Evolutionary conservation across 768 basidiomycete genomes (phyloP).

Genomic region (Phylloporus rhodoxanthus): DNA sequence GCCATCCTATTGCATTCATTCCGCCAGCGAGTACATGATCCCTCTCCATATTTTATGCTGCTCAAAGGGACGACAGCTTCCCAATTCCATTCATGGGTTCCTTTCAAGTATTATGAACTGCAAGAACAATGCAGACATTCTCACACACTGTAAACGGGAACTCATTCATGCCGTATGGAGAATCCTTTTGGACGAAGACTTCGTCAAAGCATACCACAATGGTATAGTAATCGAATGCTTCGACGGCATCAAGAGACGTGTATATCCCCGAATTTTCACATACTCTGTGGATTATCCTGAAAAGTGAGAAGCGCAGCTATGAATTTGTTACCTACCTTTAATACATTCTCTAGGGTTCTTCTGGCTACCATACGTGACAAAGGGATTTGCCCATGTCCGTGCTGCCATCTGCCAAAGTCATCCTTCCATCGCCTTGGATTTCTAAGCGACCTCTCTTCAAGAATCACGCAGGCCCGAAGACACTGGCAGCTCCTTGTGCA

Average conservation of each 20-base stretch:
- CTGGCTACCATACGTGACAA: conserved; percentile 23
- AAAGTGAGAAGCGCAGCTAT: neutral
- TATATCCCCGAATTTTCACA: conserved; percentile 2
- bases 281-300: conserved; percentile 4
- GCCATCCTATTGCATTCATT: conserved; percentile 22
- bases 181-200: neutral
- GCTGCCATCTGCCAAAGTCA: neutral
- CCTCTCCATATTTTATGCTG: neutral
- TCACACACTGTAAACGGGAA: conserved; percentile 3
- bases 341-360: conserved; percentile 12
- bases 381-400: conserved; percentile 25
- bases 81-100: neutral
- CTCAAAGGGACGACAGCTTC: neutral
- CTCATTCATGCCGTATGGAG: conserved; percentile 1
- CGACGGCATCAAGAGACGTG: neutral
- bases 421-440: neutral
- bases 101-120: neutral
- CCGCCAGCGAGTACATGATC: conserved; percentile 5
- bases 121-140: neutral
- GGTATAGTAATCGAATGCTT: conserved; percentile 1
- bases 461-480: neutral
- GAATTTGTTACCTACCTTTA: too few relatives aligned
- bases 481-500: neutral
- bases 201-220: conserved; percentile 1
- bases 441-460: neutral